Conservation (phyloP, 179 eudicot genomes). For the Nepenthes alata region DNA sequence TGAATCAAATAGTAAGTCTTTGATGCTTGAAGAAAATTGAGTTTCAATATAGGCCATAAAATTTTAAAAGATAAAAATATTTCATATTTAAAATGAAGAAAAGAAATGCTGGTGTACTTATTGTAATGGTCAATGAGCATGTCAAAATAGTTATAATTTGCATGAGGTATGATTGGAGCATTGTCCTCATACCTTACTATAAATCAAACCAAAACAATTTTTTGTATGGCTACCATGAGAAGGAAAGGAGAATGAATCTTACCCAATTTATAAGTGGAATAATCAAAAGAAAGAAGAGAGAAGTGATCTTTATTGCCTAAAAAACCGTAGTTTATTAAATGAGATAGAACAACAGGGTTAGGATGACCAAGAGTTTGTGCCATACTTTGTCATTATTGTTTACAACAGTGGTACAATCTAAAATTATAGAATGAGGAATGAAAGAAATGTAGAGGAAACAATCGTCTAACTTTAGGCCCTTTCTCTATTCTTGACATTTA, state of each 20-base stretch:
- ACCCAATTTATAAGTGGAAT: conserved; percentile 4
- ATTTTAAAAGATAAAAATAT: no score
- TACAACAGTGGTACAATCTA: no score
- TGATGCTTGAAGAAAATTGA: no score
- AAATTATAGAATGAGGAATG: no score
- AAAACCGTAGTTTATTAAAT: neutral
- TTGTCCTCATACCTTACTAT: no score
- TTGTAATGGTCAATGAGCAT: neutral
- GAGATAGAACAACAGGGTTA: neutral
- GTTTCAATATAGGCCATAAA: no score
- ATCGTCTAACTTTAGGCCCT: no score
- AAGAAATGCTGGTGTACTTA: conserved; percentile 5
- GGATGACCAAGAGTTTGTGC: conserved; percentile 4
- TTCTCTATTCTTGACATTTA: no score
- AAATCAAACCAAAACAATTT: neutral
- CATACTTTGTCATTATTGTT: no score
- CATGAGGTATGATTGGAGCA: neutral
- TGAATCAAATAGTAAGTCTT: no score
- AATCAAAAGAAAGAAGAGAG: conserved; percentile 3
- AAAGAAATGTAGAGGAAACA: no score
- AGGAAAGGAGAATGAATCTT: conserved; percentile 11
- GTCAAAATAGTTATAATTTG: neutral
- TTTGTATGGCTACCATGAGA: neutral
- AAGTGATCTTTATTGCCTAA: neutral
- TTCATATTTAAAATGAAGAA: no score